Conservation (phyloP, 2,329 filamentous ascomycete species). For the Paradendryphiella salina region DNA sequence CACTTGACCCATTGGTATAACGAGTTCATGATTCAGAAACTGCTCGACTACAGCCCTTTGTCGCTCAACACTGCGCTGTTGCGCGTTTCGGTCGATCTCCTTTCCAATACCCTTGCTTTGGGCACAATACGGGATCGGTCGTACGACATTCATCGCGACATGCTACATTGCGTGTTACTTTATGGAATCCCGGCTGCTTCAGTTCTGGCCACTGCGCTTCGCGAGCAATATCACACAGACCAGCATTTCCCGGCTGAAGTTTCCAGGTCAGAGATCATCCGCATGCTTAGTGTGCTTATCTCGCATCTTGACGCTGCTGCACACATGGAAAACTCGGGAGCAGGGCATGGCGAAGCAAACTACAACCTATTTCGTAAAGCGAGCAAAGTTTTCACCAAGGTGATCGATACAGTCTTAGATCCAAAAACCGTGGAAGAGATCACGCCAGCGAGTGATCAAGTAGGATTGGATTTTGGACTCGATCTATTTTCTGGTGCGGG, state of each 20-base stretch:
- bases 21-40: constrained; percentile 44
- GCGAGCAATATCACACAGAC: constrained; percentile 32
- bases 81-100: constrained; percentile 32
- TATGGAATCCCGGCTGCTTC: constrained; percentile 37
- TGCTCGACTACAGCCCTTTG: constrained; percentile 34
- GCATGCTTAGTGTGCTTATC: constrained; percentile 48
- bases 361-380: constrained; percentile 42
- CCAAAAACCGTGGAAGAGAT: constrained; percentile 19
- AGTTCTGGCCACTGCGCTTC: constrained; percentile 36
- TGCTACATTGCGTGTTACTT: constrained; percentile 34
- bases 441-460: constrained; percentile 16
- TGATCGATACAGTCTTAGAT: constrained; percentile 41
- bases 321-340: constrained; percentile 36
- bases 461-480: constrained; percentile 23
- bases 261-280: constrained; percentile 44
- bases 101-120: constrained; percentile 34
- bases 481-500: constrained; percentile 34
- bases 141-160: constrained; percentile 41
- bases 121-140: constrained; percentile 36
- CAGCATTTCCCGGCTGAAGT: constrained; percentile 39
- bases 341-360: constrained; percentile 40
- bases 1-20: constrained; percentile 42
- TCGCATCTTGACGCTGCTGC: constrained; percentile 44
- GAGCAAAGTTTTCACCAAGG: constrained; percentile 32
- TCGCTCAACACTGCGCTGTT: constrained; percentile 31